Evolutionary conservation across 176 grass and related monocot genomes (phyloP), one percentile per base, ranked within the genome.

Genomic region (Paspalum vaginatum): DNA sequence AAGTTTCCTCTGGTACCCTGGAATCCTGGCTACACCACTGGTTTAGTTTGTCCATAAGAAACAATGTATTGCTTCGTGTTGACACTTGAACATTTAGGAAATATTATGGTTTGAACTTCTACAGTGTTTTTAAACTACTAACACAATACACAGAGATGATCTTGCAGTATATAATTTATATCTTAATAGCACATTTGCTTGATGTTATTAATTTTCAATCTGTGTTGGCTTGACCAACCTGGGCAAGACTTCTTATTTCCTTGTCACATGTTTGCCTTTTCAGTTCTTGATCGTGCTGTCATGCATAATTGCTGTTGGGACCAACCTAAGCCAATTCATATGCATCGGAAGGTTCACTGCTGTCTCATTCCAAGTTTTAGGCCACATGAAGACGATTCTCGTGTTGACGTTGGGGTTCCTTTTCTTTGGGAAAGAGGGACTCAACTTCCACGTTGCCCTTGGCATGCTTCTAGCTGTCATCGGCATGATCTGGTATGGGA

Each of bases 351-450:
- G 89, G 71, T 91, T 91, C 85, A 86, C 89, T 5, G 89, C 89
- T 0, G 89, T 91, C 15, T 91, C 89, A 53, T 91, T 91, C 68
- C 89, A 91, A 85, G 89, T 91, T 59, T 59, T 91, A n/a, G 89
- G 89, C 9, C 89, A 91, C 89, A 91, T 91, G 89, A 91, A 91
- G 72, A 91, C 89, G 16, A 88, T 91, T 61, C 81, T 91, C 17
- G 89, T 91, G 38, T 66, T 91, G 64, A 85, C 84, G n/a, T 43
- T 91, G 7, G 89, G 89, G 32, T 91, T 91, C 68, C 51, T 85
- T 65, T 88, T 91, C 41, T 91, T 91, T 57, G 89, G 89, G 11
- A 91, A 84, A 57, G 89, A 88, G 59, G 89, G 85, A 25, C 85
- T 91, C 40, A 91, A 91, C 45, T 56, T 82, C 43, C 89, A 91